Evolutionary conservation across 2,329 filamentous ascomycete species (phyloP), one percentile per base, ranked within the genome.

Genomic region (Teratosphaeria epicoccoides): DNA sequence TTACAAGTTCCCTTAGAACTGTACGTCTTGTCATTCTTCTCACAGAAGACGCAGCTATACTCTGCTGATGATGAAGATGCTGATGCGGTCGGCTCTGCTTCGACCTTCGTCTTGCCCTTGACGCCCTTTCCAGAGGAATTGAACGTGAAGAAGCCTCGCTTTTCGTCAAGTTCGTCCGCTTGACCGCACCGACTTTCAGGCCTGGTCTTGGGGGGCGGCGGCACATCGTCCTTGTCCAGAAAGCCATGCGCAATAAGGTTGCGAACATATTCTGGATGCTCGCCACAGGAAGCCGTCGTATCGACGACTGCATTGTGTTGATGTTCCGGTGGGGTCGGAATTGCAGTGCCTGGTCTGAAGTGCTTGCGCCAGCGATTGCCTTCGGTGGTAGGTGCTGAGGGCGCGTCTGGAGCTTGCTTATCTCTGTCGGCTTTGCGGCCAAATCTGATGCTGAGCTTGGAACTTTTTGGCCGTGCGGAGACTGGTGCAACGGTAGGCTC

Each of bases 1-100:
- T 57, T 57, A 26, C 55, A 57, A 6, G 54, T 55, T 22, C 55
- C 55, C 44, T 57, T 57, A 29, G 45, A 50, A 14, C 47, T 53
- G 49, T 56, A 55, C 24, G 47, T 43, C 3, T 51, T 48, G 6
- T 46, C 23, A 25, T 49, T 46, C 3, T 51, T 48, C 12, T 46
- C 23, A 45, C 55, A 57, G 20, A 57, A 50, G 24, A 55, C 46
- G 25, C 55, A 57, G 25, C 47, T 52, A 44, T 57, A 57, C 47
- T 49, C 24, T n/a, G 24, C 28, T 12, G 46, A 29, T 12, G 20
- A 12, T 12, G 24, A 28, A 14, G 22, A 46, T n/a, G 46, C 29
- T 22, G 46, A 46, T 25, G 44, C 22, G 23, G 22, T 28, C 12
- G 44, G 20, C 20, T 46, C 44, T 37, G 46, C 24, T 14, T 48